Percentiles rank a stretch among this genome's conserved stretches.
Conservation (phyloP, 345 rosid genomes). For the Populus deltoides region DNA sequence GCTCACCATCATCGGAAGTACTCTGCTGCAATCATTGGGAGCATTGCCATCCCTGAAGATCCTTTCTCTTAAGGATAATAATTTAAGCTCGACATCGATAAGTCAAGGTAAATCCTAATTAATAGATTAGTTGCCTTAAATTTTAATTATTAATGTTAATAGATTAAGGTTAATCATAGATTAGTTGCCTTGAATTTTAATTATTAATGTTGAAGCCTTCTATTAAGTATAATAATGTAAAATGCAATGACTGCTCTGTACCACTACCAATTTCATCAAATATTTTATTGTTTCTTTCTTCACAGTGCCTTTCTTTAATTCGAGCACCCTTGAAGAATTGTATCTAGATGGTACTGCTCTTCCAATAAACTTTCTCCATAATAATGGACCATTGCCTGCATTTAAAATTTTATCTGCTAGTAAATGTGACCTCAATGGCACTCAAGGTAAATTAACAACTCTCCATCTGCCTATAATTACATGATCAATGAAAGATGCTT, state of each 20-base stretch:
- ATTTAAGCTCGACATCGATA: background rate
- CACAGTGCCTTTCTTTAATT: background rate
- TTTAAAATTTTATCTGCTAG: background rate
- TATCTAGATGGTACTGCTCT: fast-evolving
- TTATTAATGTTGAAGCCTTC: no score
- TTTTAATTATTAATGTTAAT: no score
- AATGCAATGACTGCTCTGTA: no score
- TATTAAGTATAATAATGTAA: no score
- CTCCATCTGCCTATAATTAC: no score
- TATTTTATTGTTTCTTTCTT: no score
- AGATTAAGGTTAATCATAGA: background rate
- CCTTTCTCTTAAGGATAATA: background rate
- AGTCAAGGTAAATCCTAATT: background rate
- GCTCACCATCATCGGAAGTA: background rate
- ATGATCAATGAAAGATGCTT: background rate
- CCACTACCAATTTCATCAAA: no score
- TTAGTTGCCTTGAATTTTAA: background rate
- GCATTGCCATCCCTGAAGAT: background rate
- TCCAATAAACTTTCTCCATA: background rate
- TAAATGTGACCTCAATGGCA: background rate
- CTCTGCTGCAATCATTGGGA: background rate
- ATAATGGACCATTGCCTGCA: background rate
- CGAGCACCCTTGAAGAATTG: background rate
- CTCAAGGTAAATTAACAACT: background rate
- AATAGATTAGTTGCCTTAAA: background rate